These are phyloP conservation scores for Entomortierella chlamydospora DNA, from an alignment of 192 early-diverging fungal species.

Conservation along the genomic window DNA sequence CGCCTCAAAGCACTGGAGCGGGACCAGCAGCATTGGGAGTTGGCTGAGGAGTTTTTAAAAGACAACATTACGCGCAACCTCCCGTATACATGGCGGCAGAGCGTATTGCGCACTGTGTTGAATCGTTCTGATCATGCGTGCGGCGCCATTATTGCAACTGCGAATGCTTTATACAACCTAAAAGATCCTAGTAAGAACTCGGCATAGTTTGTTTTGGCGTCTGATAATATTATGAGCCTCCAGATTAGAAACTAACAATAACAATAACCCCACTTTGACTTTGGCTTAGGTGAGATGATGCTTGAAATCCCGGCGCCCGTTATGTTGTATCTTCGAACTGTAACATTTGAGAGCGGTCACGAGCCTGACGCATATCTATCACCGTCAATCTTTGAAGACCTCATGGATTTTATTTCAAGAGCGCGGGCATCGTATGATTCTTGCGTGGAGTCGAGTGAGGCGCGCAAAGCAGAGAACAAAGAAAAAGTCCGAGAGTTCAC, in stretches of 20 bases:
- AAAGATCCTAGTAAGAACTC: constrained; percentile 24
- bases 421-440: background rate
- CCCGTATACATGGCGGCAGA: constrained; percentile 30
- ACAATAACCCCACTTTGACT: too few relatives aligned
- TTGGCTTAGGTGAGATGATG: constrained; percentile 22
- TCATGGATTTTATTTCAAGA: constrained; percentile 27
- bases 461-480: background rate
- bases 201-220: too few relatives aligned
- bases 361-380: constrained; percentile 31
- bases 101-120: constrained; percentile 13
- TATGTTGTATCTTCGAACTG: constrained; percentile 13
- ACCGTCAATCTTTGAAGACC: constrained; percentile 25
- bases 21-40: background rate
- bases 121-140: constrained; percentile 2
- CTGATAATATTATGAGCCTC: too few relatives aligned
- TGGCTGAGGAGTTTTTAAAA: constrained; percentile 18
- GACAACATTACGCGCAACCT: constrained; percentile 20
- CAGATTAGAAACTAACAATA: too few relatives aligned
- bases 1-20: constrained; percentile 8
- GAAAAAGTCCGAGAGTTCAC: constrained; percentile 11
- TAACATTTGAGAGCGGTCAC: constrained; percentile 31
- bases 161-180: constrained; percentile 31
- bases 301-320: constrained; percentile 19
- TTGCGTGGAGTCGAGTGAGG: background rate
- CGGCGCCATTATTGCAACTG: constrained; percentile 13